Evolutionary conservation across 805 yeast species (phyloP).

Genomic region (Kuraishia ogatae): DNA sequence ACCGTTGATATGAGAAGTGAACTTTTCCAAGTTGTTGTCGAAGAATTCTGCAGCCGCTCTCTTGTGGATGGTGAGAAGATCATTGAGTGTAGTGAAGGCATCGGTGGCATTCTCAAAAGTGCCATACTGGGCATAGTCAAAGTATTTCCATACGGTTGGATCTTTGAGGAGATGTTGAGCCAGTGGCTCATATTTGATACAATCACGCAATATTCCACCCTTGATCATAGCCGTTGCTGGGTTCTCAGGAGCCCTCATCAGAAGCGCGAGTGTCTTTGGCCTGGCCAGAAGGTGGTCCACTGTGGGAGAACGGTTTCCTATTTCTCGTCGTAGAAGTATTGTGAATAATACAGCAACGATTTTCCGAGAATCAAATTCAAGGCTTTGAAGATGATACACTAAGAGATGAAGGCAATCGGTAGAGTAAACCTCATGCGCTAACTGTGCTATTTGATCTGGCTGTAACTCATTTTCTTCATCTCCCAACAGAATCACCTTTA

Average conservation of each 20-base stretch:
- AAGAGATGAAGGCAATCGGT: conserved; percentile 61
- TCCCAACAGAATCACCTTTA: conserved; percentile 42
- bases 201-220: conserved; percentile 78
- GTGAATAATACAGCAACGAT: conserved; percentile 69
- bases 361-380: conserved; percentile 88
- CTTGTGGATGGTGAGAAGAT: conserved; percentile 61
- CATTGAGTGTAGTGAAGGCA: conserved; percentile 70
- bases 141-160: conserved; percentile 71
- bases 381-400: conserved; percentile 45
- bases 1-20: conserved; percentile 56
- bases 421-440: conserved; percentile 73
- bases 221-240: conserved; percentile 65
- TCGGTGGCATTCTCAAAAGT: conserved; percentile 90
- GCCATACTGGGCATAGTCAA: conserved; percentile 64
- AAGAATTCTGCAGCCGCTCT: conserved; percentile 66
- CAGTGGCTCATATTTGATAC: conserved; percentile 69
- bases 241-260: conserved; percentile 67
- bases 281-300: conserved; percentile 70
- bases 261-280: conserved; percentile 53
- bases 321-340: conserved; percentile 69
- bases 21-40: conserved; percentile 40
- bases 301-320: conserved; percentile 73
- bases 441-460: conserved; percentile 66
- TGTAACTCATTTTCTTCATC: conserved; percentile 17
- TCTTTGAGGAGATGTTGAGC: conserved; percentile 51